Conservation (phyloP, 164 flowering plant species). For the Annona cherimola region DNA sequence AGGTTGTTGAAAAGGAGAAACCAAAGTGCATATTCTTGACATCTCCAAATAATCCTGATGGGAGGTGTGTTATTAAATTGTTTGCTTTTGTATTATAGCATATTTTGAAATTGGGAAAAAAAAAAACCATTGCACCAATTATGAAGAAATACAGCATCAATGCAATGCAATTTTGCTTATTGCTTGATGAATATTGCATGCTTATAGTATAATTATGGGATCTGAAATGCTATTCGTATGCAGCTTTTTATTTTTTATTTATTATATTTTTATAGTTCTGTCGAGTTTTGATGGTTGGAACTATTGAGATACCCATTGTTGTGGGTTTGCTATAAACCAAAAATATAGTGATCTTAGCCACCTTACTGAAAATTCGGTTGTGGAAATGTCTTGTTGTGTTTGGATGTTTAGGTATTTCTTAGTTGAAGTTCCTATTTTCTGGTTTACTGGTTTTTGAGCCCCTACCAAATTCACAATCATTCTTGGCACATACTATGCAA, state of each 20-base stretch:
- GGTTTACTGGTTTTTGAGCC: background rate
- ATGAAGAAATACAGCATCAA: background rate
- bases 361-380: background rate
- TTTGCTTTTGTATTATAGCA: background rate
- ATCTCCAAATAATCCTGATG: slow-evolving; percentile 99
- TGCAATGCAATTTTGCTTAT: background rate
- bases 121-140: background rate
- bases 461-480: too few relatives aligned
- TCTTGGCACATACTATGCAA: too few relatives aligned
- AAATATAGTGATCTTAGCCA: background rate
- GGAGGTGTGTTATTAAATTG: slow-evolving; percentile 50
- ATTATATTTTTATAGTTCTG: too few relatives aligned
- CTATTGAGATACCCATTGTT: background rate
- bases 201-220: background rate
- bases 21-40: slow-evolving; percentile 95
- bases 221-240: background rate
- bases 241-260: too few relatives aligned
- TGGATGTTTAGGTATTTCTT: background rate
- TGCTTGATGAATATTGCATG: background rate
- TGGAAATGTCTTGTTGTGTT: background rate
- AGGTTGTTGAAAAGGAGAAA: slow-evolving; percentile 66
- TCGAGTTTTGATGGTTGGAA: background rate
- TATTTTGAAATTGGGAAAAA: background rate
- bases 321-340: background rate
- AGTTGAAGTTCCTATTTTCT: background rate